Evolutionary conservation across 1,284 basidiomycete species (phyloP).

Genomic region (Malassezia furfur): DNA sequence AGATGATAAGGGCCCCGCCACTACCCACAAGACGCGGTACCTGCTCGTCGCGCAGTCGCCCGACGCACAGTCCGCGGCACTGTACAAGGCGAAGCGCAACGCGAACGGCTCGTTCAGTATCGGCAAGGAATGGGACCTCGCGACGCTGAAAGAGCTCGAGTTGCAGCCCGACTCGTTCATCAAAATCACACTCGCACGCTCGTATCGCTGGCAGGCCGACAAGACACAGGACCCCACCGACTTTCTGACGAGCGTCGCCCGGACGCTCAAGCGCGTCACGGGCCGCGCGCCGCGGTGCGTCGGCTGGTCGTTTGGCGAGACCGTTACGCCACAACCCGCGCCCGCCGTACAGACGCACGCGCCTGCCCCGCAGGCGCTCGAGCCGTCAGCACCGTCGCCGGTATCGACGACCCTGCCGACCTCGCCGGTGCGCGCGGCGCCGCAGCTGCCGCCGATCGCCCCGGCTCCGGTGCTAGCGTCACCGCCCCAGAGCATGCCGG

Average conservation of each 20-base stretch:
- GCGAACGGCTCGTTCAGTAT: conserved; percentile 90
- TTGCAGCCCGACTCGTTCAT: conserved; percentile 51
- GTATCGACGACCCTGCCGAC: not conserved
- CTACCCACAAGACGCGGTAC: conserved; percentile 37
- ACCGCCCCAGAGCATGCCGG: too few species aligned
- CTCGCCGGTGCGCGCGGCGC: not conserved
- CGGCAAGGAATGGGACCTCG: conserved; percentile 88
- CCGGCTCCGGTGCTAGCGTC: too few species aligned
- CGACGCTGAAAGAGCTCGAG: conserved; percentile 69
- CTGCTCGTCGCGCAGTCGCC: conserved; percentile 37
- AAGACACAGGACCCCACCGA: conserved; percentile 12
- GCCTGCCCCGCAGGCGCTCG: too few species aligned
- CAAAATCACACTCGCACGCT: conserved; percentile 32
- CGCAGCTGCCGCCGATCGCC: too few species aligned
- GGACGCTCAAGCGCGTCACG: not conserved
- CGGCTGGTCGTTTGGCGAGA: not conserved
- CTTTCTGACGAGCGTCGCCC: not conserved
- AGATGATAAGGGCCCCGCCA: conserved; percentile 2
- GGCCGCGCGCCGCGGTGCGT: not conserved
- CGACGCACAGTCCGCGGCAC: conserved; percentile 32
- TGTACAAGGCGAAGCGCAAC: conserved; percentile 87
- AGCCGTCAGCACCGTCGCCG: too few species aligned
- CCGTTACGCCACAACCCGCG: too few species aligned
- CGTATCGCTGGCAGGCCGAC: conserved; percentile 43
- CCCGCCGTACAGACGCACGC: too few species aligned